Evolutionary conservation across 768 basidiomycete genomes (phyloP).

Genomic region (Polyporus arcularius): DNA sequence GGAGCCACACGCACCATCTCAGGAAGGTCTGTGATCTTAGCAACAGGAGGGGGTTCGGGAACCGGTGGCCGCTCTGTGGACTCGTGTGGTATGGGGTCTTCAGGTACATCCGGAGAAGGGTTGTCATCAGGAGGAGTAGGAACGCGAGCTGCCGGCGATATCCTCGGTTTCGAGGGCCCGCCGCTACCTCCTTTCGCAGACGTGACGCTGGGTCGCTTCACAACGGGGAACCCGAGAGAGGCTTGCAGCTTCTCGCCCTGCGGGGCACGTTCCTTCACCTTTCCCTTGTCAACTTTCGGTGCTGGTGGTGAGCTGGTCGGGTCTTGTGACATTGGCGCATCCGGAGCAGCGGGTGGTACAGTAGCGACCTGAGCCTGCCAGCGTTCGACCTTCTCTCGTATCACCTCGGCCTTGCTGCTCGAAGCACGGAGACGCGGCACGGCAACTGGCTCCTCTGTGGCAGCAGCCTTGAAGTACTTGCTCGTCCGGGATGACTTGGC

Average conservation of each 20-base stretch:
- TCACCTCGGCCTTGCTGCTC: slow-evolving; percentile 26
- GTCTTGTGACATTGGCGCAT: neutral
- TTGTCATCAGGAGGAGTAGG: slow-evolving; percentile 1
- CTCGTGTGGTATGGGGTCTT: neutral
- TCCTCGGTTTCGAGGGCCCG: neutral
- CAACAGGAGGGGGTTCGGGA: neutral
- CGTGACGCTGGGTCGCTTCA: slow-evolving; percentile 33
- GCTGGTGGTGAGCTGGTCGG: neutral
- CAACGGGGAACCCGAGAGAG: slow-evolving; percentile 45
- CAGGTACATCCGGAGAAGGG: neutral
- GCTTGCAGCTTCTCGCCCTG: slow-evolving; percentile 22
- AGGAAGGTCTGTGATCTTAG: slow-evolving; percentile 35
- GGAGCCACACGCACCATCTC: slow-evolving; percentile 36
- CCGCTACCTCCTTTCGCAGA: slow-evolving; percentile 14
- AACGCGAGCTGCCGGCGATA: neutral
- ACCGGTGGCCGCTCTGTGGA: neutral
- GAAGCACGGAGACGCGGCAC: neutral
- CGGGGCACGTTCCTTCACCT: neutral
- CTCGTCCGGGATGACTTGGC: slow-evolving; percentile 6
- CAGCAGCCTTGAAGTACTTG: slow-evolving; percentile 21
- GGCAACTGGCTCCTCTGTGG: neutral
- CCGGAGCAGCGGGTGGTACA: neutral
- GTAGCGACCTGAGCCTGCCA: slow-evolving; percentile 35
- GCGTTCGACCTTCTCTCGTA: slow-evolving; percentile 37
- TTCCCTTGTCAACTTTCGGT: slow-evolving; percentile 11